These are phyloP conservation scores for Aspergillus brunneoviolaceus DNA, from an alignment of 2,329 filamentous ascomycete species.

Conservation along the genomic window DNA sequence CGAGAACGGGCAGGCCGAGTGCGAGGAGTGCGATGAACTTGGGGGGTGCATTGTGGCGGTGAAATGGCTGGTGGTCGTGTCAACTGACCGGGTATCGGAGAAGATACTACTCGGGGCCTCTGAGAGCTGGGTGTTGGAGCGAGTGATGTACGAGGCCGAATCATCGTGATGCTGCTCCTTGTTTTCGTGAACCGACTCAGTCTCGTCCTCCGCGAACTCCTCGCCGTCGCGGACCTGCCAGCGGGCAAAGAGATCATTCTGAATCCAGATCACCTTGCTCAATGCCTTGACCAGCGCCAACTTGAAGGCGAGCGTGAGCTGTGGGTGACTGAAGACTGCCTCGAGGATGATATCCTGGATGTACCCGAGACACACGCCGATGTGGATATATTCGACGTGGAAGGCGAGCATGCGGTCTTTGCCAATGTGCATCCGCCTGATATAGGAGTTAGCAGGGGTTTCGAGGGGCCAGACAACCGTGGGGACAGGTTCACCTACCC, in stretches of 20 bases:
- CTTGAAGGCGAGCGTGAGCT: constrained; percentile 65
- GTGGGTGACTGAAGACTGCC: constrained; percentile 70
- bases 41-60: constrained; percentile 18
- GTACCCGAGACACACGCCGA: constrained; percentile 69
- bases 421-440: constrained; percentile 74
- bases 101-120: background rate
- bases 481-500: constrained; percentile 51
- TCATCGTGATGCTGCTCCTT: background rate
- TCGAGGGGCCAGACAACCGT: background rate
- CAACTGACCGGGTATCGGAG: background rate
- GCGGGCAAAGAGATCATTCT: constrained; percentile 80
- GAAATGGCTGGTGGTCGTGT: background rate
- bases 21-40: constrained; percentile 27
- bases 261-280: constrained; percentile 82
- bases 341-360: constrained; percentile 77
- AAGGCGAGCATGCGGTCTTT: constrained; percentile 70
- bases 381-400: constrained; percentile 78
- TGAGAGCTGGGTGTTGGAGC: background rate
- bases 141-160: background rate
- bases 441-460: background rate
- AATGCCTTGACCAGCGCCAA: constrained; percentile 72
- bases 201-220: constrained; percentile 52
- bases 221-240: constrained; percentile 72
- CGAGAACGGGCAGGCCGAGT: constrained; percentile 32
- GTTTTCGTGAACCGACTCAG: constrained; percentile 12